Evolutionary conservation across 305 asterid genomes (phyloP).

Genomic region (Andrographis paniculata): DNA sequence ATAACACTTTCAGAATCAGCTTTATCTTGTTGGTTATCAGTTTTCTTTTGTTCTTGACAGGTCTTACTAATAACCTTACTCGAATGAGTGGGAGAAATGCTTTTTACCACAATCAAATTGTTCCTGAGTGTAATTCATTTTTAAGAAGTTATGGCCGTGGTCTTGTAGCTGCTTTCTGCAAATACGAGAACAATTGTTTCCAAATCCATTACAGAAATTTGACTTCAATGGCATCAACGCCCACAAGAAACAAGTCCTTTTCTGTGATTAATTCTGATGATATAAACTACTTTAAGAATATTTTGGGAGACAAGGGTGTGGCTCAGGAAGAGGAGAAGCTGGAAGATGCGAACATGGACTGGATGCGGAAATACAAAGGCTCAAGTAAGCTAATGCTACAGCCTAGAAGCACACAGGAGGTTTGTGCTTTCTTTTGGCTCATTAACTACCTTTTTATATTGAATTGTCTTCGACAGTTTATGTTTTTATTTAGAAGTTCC

Average conservation of each 20-base stretch:
- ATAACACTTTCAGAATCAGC: background rate
- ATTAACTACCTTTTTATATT: conserved; percentile 14
- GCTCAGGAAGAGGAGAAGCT: conserved; percentile 67
- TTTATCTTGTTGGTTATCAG: too few relatives aligned
- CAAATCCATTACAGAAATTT: conserved; percentile 28
- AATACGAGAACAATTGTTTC: too few relatives aligned
- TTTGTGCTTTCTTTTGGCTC: conserved; percentile 22
- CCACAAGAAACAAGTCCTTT: conserved; percentile 49
- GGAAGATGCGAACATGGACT: conserved; percentile 80
- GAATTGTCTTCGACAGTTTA: conserved; percentile 3
- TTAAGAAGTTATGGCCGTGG: too few relatives aligned
- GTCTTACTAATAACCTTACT: conserved; percentile 33
- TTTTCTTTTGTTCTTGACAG: too few relatives aligned
- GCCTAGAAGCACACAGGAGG: conserved; percentile 79
- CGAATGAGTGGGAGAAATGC: conserved; percentile 22
- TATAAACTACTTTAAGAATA: conserved; percentile 61
- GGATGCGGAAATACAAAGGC: conserved; percentile 90
- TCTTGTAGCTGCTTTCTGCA: too few relatives aligned
- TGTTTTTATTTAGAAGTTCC: conserved; percentile 6
- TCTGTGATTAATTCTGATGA: conserved; percentile 56
- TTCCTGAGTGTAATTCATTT: too few relatives aligned
- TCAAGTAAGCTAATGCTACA: conserved; percentile 80
- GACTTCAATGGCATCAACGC: conserved; percentile 40
- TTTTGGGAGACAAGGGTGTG: conserved; percentile 75
- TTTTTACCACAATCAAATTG: too few relatives aligned